Conservation (phyloP, 148 eudicot species). For the Fallopia convolvulus region DNA sequence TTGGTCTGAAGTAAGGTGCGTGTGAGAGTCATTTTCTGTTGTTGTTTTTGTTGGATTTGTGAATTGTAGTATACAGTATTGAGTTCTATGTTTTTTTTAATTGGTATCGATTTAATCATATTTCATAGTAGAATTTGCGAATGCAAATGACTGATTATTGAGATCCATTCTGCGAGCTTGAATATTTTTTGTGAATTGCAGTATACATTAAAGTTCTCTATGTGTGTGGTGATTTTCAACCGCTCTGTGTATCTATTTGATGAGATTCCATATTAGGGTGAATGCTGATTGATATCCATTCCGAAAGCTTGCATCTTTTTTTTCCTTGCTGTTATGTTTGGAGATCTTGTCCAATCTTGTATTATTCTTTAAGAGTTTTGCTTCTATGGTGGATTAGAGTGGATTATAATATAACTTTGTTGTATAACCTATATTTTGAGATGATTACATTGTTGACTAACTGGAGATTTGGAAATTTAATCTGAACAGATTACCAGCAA, state of each 20-base stretch:
- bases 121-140: neutral
- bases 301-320: neutral
- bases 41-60: neutral
- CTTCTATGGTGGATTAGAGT: neutral
- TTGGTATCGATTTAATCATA: no score
- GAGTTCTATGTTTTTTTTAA: neutral
- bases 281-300: neutral
- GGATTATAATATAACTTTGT: no score
- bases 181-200: neutral
- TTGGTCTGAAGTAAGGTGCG: neutral
- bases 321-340: neutral
- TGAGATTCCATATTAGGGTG: neutral
- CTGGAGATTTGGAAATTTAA: neutral
- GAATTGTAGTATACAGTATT: neutral
- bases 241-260: neutral
- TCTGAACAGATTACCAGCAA: conserved; percentile 19
- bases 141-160: neutral
- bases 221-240: neutral
- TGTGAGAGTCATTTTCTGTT: neutral
- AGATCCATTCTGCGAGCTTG: neutral
- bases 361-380: no score
- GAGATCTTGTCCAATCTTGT: neutral
- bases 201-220: neutral
- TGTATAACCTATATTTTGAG: neutral
- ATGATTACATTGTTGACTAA: neutral